phyloP scores from a whole-genome alignment of 2,329 filamentous ascomycete genomes.

The Cordyceps javanica region DNA sequence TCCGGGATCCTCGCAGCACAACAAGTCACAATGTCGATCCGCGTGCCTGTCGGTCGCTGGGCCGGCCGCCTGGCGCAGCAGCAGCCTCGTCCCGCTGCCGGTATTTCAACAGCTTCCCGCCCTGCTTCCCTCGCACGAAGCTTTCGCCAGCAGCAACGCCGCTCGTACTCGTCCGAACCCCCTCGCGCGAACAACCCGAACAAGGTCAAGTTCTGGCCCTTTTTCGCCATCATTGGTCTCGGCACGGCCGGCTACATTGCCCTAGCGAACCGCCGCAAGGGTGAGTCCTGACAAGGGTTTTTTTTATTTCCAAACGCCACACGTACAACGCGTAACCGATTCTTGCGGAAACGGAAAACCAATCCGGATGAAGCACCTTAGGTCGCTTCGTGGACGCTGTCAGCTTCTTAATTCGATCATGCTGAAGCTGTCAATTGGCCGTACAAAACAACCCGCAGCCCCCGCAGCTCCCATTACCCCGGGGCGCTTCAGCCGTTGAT shows the following conservation, averaged over 20 bases:
- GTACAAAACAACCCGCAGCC: background rate
- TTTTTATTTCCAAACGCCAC: background rate
- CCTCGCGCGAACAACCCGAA: slow-evolving; percentile 29
- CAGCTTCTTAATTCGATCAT: no score
- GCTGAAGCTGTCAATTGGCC: background rate
- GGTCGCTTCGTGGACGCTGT: background rate
- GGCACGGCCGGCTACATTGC: slow-evolving; percentile 44
- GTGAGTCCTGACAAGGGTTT: slow-evolving; percentile 27
- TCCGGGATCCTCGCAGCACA: background rate
- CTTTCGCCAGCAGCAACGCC: slow-evolving; percentile 19
- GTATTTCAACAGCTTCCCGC: slow-evolving; percentile 6
- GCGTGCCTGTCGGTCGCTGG: slow-evolving; percentile 23
- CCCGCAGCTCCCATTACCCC: background rate
- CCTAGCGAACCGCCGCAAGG: slow-evolving; percentile 43
- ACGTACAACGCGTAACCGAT: background rate
- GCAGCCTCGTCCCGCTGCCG: slow-evolving; percentile 5
- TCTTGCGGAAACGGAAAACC: background rate
- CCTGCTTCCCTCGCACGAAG: slow-evolving; percentile 14
- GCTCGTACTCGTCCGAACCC: slow-evolving; percentile 35
- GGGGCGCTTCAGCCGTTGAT: background rate
- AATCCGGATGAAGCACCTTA: background rate
- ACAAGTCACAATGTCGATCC: slow-evolving; percentile 25
- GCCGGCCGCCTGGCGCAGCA: slow-evolving; percentile 17
- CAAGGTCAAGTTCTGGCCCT: slow-evolving; percentile 52
- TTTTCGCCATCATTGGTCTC: slow-evolving; percentile 42